phyloP scores from a whole-genome alignment of 495 filamentous ascomycete genomes.

The Penicillium verhagenii region DNA sequence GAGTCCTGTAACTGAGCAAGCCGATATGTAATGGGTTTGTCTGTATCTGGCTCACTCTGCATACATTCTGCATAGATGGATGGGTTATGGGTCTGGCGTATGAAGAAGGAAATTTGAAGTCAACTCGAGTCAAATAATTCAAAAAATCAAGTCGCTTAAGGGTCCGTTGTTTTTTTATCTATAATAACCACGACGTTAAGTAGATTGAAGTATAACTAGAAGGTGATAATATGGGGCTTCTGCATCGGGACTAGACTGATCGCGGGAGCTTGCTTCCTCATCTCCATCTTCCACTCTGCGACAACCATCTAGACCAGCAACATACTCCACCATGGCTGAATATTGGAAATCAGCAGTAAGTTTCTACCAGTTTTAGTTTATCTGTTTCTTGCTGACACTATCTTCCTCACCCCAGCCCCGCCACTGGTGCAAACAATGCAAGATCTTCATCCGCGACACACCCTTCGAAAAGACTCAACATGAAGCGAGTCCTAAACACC shows the following conservation, averaged over 20 bases:
- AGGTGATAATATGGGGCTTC: neutral
- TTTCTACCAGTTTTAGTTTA: neutral
- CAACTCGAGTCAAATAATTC: neutral
- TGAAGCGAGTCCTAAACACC: conserved; percentile 85
- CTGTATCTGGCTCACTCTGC: neutral
- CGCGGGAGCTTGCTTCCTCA: neutral
- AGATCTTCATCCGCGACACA: conserved; percentile 86
- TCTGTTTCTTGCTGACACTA: neutral
- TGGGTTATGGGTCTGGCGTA: neutral
- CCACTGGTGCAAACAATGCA: conserved; percentile 98
- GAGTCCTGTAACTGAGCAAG: conserved; percentile 60
- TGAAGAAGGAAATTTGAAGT: neutral
- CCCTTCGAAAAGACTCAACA: conserved; percentile 86
- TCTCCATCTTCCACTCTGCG: neutral
- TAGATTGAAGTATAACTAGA: no score
- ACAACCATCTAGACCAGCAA: neutral
- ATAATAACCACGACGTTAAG: no score
- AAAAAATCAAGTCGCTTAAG: neutral
- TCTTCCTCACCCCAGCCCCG: conserved; percentile 53
- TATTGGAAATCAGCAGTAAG: conserved; percentile 96
- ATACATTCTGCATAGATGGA: neutral
- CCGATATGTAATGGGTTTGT: conserved; percentile 31
- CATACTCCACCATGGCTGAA: conserved; percentile 73
- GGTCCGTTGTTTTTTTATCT: no score
- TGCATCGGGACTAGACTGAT: conserved; percentile 20